Conservation (phyloP, 108 stramenopile genomes). For the Seminavis robusta region DNA sequence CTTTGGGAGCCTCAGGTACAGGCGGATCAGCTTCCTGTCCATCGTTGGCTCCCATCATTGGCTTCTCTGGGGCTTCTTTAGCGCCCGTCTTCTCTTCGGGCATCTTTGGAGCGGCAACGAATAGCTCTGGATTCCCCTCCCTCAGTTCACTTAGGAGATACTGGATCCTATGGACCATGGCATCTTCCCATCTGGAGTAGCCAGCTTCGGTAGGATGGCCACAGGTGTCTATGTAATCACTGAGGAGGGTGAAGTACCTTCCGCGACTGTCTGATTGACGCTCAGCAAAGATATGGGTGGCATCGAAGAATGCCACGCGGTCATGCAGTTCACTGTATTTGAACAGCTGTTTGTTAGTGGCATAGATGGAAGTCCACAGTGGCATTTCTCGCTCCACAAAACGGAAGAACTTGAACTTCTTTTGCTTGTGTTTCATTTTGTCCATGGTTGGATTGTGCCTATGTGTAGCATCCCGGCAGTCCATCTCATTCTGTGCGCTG, state of each 20-base stretch:
- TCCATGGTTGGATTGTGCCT: not conserved
- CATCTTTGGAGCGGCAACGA: no score
- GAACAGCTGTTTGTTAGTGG: constrained; percentile 61
- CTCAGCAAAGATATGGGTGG: constrained; percentile 59
- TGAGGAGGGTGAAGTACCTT: constrained; percentile 33
- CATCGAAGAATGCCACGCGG: constrained; percentile 76
- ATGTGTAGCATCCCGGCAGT: constrained; percentile 17
- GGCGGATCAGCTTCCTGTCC: no score
- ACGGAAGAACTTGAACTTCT: not conserved
- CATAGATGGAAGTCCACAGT: constrained; percentile 70
- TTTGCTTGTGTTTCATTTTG: not conserved
- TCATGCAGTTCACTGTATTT: constrained; percentile 52
- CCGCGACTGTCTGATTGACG: constrained; percentile 26
- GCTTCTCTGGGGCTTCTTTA: no score
- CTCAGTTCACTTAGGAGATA: no score
- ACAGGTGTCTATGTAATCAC: constrained; percentile 46
- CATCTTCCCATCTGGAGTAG: constrained; percentile 62
- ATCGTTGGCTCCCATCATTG: no score
- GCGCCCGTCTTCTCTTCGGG: no score
- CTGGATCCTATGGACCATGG: no score
- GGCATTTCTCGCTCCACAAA: no score
- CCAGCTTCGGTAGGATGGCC: constrained; percentile 73
- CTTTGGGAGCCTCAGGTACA: no score
- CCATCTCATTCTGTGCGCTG: constrained; percentile 43
- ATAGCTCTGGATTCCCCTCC: no score